Evolutionary conservation across 78 protist genomes (phyloP).

Genomic region (Dictyostelium brefeldianum): DNA sequence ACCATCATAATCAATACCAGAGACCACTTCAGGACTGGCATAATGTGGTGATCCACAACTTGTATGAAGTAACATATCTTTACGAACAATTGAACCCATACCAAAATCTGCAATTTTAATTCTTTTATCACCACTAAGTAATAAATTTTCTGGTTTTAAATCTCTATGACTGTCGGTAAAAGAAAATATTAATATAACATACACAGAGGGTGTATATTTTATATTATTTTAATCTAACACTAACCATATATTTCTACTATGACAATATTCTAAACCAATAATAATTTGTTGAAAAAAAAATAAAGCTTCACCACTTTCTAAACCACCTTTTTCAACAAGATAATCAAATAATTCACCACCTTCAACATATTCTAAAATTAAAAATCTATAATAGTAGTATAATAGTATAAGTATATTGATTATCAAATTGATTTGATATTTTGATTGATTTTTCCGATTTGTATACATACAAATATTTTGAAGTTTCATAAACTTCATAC

Average conservation of each 20-base stretch:
- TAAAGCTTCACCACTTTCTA: slow-evolving; percentile 88
- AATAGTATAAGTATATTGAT: not conserved
- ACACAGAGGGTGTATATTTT: too few species aligned
- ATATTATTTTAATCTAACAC: not conserved
- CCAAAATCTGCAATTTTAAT: slow-evolving; percentile 92
- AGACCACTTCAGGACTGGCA: slow-evolving; percentile 93
- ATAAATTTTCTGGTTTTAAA: slow-evolving; percentile 99
- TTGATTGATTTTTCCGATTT: not conserved
- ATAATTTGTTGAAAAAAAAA: slow-evolving; percentile 92
- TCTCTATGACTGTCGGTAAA: slow-evolving; percentile 95
- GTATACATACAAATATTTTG: slow-evolving; percentile 80
- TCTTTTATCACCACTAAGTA: slow-evolving; percentile 76
- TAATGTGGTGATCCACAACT: slow-evolving; percentile 94
- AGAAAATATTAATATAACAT: too few species aligned
- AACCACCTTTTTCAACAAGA: slow-evolving; percentile 84
- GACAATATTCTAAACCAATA: slow-evolving; percentile 93
- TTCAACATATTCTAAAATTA: slow-evolving; percentile 93
- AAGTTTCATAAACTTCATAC: slow-evolving; percentile 95
- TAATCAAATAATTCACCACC: slow-evolving; percentile 97
- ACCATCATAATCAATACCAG: slow-evolving; percentile 88
- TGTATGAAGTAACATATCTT: slow-evolving; percentile 74
- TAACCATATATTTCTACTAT: slow-evolving; percentile 74
- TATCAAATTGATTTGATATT: not conserved
- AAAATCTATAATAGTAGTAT: slow-evolving; percentile 82
- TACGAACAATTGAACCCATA: slow-evolving; percentile 84